Conservation (phyloP, 176 grass and related monocot species). For the Saccharum spontaneum region DNA sequence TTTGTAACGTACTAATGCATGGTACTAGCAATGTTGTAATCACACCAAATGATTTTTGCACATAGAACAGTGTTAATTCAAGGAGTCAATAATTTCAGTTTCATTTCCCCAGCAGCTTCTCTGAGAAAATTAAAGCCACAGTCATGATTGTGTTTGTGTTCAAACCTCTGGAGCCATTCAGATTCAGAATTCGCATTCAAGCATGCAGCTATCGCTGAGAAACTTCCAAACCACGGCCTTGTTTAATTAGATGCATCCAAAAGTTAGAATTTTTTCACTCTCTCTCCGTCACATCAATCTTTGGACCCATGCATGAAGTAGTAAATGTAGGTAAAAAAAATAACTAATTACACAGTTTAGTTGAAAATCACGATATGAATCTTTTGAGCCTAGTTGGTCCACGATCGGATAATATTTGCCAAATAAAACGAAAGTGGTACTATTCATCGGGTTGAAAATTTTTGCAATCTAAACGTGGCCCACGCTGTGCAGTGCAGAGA, state of each 20-base stretch:
- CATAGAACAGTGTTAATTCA: not conserved
- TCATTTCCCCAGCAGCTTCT: conserved; percentile 1
- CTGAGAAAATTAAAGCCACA: not conserved
- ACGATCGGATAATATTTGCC: no score
- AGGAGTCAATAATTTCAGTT: not conserved
- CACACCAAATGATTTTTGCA: not conserved
- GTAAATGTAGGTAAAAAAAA: no score
- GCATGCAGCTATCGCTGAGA: conserved; percentile 1
- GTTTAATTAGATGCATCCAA: no score
- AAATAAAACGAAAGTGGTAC: no score
- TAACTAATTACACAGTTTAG: no score
- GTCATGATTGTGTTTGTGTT: conserved; percentile 4
- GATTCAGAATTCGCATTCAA: conserved; percentile 24
- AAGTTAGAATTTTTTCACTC: no score
- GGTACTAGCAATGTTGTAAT: not conserved
- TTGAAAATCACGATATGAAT: no score
- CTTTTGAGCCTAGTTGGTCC: no score
- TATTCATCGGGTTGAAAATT: no score
- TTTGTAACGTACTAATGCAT: not conserved
- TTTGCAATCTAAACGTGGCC: no score
- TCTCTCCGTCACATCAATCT: no score
- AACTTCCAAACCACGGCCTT: conserved; percentile 50
- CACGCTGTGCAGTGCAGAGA: conserved; percentile 21
- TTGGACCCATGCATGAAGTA: no score
- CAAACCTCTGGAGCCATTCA: not conserved